Evolutionary conservation across 2,329 filamentous ascomycete genomes (phyloP).

Genomic region (Botryosphaeria dothidea): DNA sequence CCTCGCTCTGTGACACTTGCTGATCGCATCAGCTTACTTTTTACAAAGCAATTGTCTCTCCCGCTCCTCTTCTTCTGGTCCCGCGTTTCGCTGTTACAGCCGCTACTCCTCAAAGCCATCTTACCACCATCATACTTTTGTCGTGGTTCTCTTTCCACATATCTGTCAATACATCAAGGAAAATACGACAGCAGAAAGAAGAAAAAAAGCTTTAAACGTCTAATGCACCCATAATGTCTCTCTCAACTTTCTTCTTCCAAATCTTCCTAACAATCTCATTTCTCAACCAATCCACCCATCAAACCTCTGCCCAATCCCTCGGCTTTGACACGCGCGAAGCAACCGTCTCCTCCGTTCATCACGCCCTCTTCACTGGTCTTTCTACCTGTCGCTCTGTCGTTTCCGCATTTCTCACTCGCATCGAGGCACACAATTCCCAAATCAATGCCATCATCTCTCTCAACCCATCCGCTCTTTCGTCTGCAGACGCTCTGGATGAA

Average conservation of each 20-base stretch:
- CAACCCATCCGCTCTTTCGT: conserved; percentile 49
- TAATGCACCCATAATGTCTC: not conserved
- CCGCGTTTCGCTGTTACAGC: not conserved
- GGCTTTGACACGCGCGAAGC: conserved; percentile 58
- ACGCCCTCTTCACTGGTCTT: conserved; percentile 54
- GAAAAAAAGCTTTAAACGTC: not conserved
- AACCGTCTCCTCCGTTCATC: conserved; percentile 59
- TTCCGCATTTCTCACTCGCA: conserved; percentile 57
- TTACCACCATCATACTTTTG: not conserved
- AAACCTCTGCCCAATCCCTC: conserved; percentile 27
- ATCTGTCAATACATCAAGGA: no score
- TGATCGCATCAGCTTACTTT: conserved; percentile 1
- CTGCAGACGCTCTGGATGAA: conserved; percentile 54
- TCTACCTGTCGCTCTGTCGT: conserved; percentile 58
- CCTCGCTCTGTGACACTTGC: not conserved
- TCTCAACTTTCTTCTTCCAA: not conserved
- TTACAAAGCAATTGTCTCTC: not conserved
- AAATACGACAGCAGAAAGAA: no score
- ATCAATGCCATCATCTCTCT: conserved; percentile 61
- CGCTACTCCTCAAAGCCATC: not conserved
- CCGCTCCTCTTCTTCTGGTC: not conserved
- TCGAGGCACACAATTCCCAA: conserved; percentile 57
- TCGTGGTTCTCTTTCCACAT: not conserved
- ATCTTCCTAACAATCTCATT: not conserved
- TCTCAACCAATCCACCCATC: not conserved